Evolutionary conservation across 139 green algal species (phyloP).

Genomic region (Auxenochlorella pyrenoidosa): DNA sequence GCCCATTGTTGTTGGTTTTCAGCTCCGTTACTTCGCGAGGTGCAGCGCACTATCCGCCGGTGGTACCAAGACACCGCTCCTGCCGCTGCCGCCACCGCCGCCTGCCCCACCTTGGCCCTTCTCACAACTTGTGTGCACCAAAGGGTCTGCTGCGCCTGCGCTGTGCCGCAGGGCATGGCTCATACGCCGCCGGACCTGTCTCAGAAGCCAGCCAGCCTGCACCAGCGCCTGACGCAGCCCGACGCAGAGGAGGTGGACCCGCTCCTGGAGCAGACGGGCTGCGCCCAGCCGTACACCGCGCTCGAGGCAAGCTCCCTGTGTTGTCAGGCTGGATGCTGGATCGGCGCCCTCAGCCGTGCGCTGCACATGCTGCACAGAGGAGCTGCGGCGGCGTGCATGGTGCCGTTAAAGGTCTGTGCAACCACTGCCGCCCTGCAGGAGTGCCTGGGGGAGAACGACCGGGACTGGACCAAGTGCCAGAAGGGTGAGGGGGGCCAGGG

Average conservation of each 20-base stretch:
- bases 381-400: neutral
- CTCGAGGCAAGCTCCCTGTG: slow-evolving; percentile 18
- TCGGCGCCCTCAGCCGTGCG: too few species aligned
- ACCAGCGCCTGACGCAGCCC: slow-evolving; percentile 28
- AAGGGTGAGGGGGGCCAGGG: slow-evolving; percentile 37
- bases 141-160: neutral
- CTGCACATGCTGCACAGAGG: neutral
- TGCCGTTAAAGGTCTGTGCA: too few species aligned
- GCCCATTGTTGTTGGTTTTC: too few species aligned
- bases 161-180: neutral
- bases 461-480: slow-evolving; percentile 63
- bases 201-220: slow-evolving; percentile 11
- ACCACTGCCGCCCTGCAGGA: slow-evolving; percentile 13
- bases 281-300: slow-evolving; percentile 23
- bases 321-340: neutral
- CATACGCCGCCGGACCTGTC: neutral
- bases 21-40: too few species aligned
- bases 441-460: slow-evolving; percentile 62
- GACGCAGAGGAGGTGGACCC: slow-evolving; percentile 41
- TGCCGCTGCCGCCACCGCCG: slow-evolving; percentile 3
- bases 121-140: too few species aligned
- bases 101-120: neutral
- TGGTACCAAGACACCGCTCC: neutral
- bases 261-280: slow-evolving; percentile 32
- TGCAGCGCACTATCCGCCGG: too few species aligned